Evolutionary conservation across 2,329 filamentous ascomycete genomes (phyloP).

Genomic region (Sclerotinia minor): DNA sequence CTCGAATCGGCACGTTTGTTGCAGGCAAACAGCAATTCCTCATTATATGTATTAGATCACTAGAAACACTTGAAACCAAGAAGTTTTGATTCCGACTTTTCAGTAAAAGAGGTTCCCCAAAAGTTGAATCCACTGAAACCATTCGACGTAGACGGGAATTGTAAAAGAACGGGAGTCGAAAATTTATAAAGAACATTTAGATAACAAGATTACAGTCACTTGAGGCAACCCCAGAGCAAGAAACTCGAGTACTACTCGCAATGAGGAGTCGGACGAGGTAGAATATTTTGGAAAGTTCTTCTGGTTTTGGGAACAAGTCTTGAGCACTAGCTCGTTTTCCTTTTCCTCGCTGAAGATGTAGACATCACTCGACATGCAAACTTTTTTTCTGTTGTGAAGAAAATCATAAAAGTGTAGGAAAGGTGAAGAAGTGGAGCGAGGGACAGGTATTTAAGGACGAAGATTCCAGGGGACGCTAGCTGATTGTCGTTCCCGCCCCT

Average conservation of each 20-base stretch:
- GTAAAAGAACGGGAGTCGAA: not conserved
- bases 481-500: not conserved
- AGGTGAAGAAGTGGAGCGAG: not conserved
- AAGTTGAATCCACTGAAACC: not conserved
- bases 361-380: too few relatives aligned
- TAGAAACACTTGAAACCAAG: not conserved
- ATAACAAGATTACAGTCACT: not conserved
- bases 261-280: not conserved
- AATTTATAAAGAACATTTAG: not conserved
- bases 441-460: not conserved
- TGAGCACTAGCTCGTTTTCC: not conserved
- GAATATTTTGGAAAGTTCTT: not conserved
- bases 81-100: not conserved
- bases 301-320: not conserved
- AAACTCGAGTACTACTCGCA: not conserved
- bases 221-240: not conserved
- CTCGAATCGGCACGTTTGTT: not conserved
- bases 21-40: not conserved
- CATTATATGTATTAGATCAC: not conserved
- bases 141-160: not conserved
- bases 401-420: not conserved
- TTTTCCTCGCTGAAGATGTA: not conserved
- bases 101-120: not conserved
- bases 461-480: not conserved
- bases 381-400: too few relatives aligned